Evolutionary conservation across 805 yeast species (phyloP).

Genomic region (Candida broadrunensis): DNA sequence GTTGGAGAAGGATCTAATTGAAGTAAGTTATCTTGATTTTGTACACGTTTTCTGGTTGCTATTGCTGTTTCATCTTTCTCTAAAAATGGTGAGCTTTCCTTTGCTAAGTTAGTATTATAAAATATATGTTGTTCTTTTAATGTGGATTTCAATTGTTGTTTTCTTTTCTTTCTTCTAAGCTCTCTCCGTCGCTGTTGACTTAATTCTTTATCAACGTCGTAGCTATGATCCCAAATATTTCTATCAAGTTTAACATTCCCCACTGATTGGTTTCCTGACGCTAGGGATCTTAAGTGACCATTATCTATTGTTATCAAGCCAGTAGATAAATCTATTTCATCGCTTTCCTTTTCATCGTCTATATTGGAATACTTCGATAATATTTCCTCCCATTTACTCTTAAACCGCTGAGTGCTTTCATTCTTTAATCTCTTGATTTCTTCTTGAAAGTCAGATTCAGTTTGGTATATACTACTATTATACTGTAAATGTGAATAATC

Average conservation of each 20-base stretch:
- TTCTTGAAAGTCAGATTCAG: conserved; percentile 17
- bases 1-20: conserved; percentile 26
- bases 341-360: conserved; percentile 51
- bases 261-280: conserved; percentile 3
- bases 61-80: not conserved
- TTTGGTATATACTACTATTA: not conserved
- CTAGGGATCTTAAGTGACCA: conserved; percentile 62
- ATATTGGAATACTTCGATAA: conserved; percentile 49
- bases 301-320: conserved; percentile 63
- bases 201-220: conserved; percentile 23
- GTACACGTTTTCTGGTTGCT: not conserved
- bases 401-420: conserved; percentile 26
- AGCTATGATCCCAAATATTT: conserved; percentile 38
- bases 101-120: not conserved
- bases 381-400: conserved; percentile 48
- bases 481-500: not conserved
- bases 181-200: conserved; percentile 2
- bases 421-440: conserved; percentile 23
- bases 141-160: not conserved
- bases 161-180: conserved; percentile 6
- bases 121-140: conserved; percentile 7
- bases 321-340: conserved; percentile 60
- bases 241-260: conserved; percentile 13
- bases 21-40: conserved; percentile 19
- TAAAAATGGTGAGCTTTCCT: no score